These are phyloP conservation scores for Viola pubescens DNA, from an alignment of 441 rosid species.

Conservation along the genomic window DNA sequence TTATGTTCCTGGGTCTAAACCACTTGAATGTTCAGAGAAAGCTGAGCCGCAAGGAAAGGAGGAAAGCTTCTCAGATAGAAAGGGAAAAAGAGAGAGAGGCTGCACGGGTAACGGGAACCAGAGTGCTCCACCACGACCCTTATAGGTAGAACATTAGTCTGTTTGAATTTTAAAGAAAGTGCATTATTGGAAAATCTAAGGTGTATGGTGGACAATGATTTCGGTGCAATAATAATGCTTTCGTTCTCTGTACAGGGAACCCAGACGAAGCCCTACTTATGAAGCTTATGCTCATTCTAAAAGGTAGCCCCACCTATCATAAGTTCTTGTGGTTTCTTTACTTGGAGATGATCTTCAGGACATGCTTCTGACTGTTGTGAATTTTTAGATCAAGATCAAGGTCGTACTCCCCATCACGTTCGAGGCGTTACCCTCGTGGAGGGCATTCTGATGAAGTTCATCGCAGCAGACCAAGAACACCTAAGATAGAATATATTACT, in stretches of 20 bases:
- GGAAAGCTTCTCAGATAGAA: constrained; percentile 85
- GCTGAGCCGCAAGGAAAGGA: constrained; percentile 92
- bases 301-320: constrained; percentile 35
- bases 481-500: constrained; percentile 83
- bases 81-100: constrained; percentile 88
- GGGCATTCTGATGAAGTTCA: constrained; percentile 52
- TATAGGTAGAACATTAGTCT: constrained; percentile 48
- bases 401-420: constrained; percentile 72
- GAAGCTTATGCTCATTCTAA: constrained; percentile 84
- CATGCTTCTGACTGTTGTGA: constrained; percentile 7
- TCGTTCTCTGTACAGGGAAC: constrained; percentile 40
- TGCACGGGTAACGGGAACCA: constrained; percentile 52
- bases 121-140: constrained; percentile 74
- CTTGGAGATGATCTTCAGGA: constrained; percentile 8
- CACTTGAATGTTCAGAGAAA: constrained; percentile 52
- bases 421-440: constrained; percentile 53
- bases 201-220: constrained; percentile 1
- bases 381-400: constrained; percentile 59
- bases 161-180: background rate
- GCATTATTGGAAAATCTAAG: background rate
- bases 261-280: constrained; percentile 91
- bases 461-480: constrained; percentile 54
- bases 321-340: constrained; percentile 8
- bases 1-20: constrained; percentile 11
- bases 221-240: constrained; percentile 12